Evolutionary conservation across 2,329 filamentous ascomycete species (phyloP).

Genomic region (Ceratocystiopsis minuta): DNA sequence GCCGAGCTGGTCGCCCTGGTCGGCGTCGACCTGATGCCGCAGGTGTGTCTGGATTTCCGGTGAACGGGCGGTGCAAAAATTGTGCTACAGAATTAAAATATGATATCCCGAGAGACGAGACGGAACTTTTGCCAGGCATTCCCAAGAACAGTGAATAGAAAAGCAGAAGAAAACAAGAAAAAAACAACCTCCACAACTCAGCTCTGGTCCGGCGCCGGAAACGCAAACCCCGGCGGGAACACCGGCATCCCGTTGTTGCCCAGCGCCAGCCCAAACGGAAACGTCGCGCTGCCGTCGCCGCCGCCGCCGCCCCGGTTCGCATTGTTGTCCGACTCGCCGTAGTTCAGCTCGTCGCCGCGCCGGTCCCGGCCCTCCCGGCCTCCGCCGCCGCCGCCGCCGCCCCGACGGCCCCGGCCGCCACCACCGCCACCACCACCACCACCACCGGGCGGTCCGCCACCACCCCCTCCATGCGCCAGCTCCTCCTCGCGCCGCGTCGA

Average conservation of each 20-base stretch:
- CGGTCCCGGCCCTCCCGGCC: conserved; percentile 6
- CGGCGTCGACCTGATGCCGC: conserved; percentile 38
- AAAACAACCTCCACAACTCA: too few species aligned
- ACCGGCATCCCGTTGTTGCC: conserved; percentile 31
- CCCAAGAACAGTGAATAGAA: background rate
- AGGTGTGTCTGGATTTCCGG: conserved; percentile 40
- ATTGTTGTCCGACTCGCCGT: conserved; percentile 10
- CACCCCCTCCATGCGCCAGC: background rate
- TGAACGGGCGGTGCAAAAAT: too few species aligned
- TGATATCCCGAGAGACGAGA: too few species aligned
- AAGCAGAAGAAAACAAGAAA: background rate
- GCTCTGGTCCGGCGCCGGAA: conserved; percentile 10
- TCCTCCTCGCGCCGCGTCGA: conserved; percentile 30
- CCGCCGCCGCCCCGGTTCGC: conserved; percentile 11
- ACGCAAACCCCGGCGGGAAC: conserved; percentile 27
- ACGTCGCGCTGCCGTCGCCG: conserved; percentile 12
- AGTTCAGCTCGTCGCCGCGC: conserved; percentile 8
- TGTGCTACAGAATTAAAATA: too few species aligned
- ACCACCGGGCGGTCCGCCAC: too few species aligned
- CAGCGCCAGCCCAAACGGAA: conserved; percentile 25
- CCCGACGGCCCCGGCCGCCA: too few species aligned
- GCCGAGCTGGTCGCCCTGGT: conserved; percentile 50
- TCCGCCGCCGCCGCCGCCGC: background rate
- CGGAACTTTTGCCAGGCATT: background rate
- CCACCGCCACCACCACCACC: too few species aligned